A percentile compares a stretch with the other conserved stretches of the same genome.
These are phyloP conservation scores for Paracoccidioides brasiliensis DNA, from an alignment of 2,329 filamentous ascomycete genomes.

Conservation along the genomic window DNA sequence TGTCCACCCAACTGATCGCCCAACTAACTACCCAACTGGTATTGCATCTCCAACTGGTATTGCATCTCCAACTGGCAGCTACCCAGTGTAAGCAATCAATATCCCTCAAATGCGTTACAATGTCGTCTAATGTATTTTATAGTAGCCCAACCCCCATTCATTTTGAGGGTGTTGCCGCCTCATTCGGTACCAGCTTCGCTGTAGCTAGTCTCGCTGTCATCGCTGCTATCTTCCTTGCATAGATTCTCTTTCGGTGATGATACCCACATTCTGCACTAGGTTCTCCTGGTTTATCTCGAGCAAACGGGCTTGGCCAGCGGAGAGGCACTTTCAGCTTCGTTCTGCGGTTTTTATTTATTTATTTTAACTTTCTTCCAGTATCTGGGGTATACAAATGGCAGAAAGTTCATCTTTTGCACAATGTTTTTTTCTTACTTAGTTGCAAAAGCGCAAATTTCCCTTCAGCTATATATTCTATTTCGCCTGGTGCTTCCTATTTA, in stretches of 20 bases:
- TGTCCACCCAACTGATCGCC: conserved; percentile 3
- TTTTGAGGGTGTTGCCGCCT: conserved; percentile 20
- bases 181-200: conserved; percentile 18
- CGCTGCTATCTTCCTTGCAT: conserved; percentile 20
- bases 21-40: conserved; percentile 4
- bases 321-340: background rate
- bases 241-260: conserved; percentile 15
- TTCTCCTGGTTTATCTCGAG: background rate
- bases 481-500: background rate
- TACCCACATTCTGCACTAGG: conserved; percentile 10
- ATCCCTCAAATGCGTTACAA: background rate
- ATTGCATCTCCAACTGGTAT: conserved; percentile 6
- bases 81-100: conserved; percentile 2
- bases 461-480: background rate
- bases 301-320: background rate
- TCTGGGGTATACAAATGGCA: conserved; percentile 3
- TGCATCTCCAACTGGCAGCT: conserved; percentile 1
- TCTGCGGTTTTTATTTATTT: conserved; percentile 1
- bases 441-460: background rate
- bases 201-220: conserved; percentile 19
- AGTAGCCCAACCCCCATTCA: conserved; percentile 8
- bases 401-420: background rate
- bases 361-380: background rate
- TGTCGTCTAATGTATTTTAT: background rate
- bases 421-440: background rate